These are phyloP conservation scores for Cenococcum geophilum DNA, from an alignment of 495 filamentous ascomycete genomes.

Conservation along the genomic window DNA sequence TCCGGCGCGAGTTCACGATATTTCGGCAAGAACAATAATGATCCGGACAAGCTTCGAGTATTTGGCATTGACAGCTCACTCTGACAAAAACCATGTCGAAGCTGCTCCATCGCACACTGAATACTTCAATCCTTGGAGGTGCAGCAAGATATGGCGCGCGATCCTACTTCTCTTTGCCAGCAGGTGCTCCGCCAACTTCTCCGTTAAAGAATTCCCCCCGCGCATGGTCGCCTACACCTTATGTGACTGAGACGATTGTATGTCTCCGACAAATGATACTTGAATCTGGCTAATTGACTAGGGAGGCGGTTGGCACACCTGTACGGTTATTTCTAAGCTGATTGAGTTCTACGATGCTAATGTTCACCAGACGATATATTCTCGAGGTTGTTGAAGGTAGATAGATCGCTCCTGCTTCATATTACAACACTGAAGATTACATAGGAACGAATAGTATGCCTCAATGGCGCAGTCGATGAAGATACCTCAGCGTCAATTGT, in stretches of 20 bases:
- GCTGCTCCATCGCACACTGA: not conserved
- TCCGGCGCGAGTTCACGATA: too few species aligned
- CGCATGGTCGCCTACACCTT: conserved; percentile 41
- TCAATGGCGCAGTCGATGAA: conserved; percentile 90
- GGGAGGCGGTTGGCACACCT: conserved; percentile 87
- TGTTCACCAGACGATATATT: conserved; percentile 67
- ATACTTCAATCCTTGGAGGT: not conserved
- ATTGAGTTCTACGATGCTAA: conserved; percentile 19
- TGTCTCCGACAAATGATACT: conserved; percentile 34
- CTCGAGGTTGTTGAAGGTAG: conserved; percentile 68
- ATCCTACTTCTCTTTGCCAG: conserved; percentile 6
- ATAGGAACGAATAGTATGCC: conserved; percentile 89
- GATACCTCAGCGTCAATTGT: conserved; percentile 83
- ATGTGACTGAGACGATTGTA: conserved; percentile 57
- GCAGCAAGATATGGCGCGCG: conserved; percentile 1
- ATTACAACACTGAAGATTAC: conserved; percentile 34
- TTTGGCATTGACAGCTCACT: not conserved
- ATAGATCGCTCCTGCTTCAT: conserved; percentile 13
- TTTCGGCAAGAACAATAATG: too few species aligned
- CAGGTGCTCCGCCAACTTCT: conserved; percentile 6
- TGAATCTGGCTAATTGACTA: conserved; percentile 44
- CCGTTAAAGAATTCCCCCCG: conserved; percentile 8
- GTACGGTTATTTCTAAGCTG: conserved; percentile 44
- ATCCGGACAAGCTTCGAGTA: not conserved
- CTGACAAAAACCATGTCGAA: not conserved